These are phyloP conservation scores for Spinacia oleracea DNA, from an alignment of 179 eudicot species.

Conservation along the genomic window DNA sequence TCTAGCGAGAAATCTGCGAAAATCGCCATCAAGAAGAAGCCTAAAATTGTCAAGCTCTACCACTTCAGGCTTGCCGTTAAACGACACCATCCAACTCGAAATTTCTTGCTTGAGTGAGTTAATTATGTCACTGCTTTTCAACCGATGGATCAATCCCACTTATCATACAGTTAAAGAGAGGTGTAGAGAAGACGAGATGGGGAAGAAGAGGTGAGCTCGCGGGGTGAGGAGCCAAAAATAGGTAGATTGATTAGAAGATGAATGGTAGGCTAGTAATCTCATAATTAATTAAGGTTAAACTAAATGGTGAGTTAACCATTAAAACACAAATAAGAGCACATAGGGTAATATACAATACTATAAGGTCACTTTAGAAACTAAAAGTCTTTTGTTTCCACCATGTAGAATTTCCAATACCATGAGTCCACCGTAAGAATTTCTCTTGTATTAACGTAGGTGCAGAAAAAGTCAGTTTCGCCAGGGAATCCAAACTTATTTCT, in stretches of 20 bases:
- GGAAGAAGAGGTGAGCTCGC: no score
- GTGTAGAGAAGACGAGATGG: neutral
- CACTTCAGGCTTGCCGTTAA: slow-evolving; percentile 66
- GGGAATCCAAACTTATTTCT: neutral
- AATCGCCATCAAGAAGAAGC: slow-evolving; percentile 68
- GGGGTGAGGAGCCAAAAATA: no score
- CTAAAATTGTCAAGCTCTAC: slow-evolving; percentile 61
- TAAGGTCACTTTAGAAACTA: no score
- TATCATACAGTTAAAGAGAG: slow-evolving; percentile 33
- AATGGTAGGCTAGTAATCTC: no score
- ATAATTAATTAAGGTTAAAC: no score
- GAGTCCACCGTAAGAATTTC: no score
- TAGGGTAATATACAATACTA: no score
- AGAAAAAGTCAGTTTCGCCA: neutral
- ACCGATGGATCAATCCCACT: slow-evolving; percentile 32
- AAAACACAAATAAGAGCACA: no score
- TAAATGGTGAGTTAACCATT: no score
- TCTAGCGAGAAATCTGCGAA: slow-evolving; percentile 58
- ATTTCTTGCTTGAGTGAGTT: slow-evolving; percentile 78
- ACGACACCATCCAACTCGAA: slow-evolving; percentile 66
- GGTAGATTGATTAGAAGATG: no score
- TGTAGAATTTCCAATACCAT: no score
- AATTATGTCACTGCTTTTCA: slow-evolving; percentile 43
- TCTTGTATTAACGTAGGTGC: neutral
- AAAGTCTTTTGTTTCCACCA: no score